These are phyloP conservation scores for Smittium mucronatum DNA, from an alignment of 371 early-diverging fungal species.

Conservation along the genomic window DNA sequence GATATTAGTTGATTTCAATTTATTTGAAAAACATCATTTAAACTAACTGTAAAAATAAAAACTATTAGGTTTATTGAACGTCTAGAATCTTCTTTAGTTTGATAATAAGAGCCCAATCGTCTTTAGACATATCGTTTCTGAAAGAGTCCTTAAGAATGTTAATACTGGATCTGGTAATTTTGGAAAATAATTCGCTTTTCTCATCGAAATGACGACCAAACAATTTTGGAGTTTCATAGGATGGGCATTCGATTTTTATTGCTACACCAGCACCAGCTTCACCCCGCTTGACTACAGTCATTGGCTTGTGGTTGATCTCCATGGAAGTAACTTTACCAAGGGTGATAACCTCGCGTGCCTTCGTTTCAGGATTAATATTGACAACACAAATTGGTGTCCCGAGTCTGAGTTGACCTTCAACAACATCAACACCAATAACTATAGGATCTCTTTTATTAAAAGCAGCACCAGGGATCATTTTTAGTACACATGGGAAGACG, in stretches of 20 bases:
- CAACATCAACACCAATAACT: conserved; percentile 94
- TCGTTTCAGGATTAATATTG: conserved; percentile 60
- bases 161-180: conserved; percentile 88
- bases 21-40: no score
- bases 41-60: no score
- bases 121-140: conserved; percentile 86
- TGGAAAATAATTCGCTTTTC: conserved; percentile 59
- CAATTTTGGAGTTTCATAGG: conserved; percentile 78
- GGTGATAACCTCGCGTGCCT: conserved; percentile 48
- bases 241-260: conserved; percentile 87
- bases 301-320: conserved; percentile 87
- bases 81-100: conserved; percentile 59
- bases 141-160: conserved; percentile 95
- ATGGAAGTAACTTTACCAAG: conserved; percentile 95
- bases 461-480: conserved; percentile 89
- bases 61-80: conserved; percentile 23
- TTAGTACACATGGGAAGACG: conserved; percentile 93
- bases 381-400: conserved; percentile 96
- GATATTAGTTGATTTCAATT: no score
- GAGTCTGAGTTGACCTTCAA: conserved; percentile 82
- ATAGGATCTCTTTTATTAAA: conserved; percentile 97
- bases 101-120: conserved; percentile 82
- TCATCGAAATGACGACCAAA: conserved; percentile 95
- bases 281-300: conserved; percentile 77
- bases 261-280: conserved; percentile 82